These are phyloP conservation scores for Henckelia pumila DNA, from an alignment of 257 asterid species.

Conservation along the genomic window DNA sequence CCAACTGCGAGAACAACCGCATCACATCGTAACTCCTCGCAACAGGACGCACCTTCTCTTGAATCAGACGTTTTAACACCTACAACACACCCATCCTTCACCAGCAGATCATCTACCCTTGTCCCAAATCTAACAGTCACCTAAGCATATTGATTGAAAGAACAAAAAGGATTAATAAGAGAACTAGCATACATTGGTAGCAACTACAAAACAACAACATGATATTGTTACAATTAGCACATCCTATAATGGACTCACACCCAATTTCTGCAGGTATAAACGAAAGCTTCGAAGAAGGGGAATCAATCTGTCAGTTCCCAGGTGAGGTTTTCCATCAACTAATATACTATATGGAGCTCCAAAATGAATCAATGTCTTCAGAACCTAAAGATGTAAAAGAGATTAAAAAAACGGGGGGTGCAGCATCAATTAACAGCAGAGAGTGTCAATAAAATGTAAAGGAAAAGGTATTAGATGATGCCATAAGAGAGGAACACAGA, in stretches of 20 bases:
- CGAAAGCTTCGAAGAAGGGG: slow-evolving; percentile 81
- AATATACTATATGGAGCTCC: slow-evolving; percentile 90
- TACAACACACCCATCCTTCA: slow-evolving; percentile 51
- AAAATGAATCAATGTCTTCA: slow-evolving; percentile 77
- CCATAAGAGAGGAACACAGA: slow-evolving; percentile 36
- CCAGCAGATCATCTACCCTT: slow-evolving; percentile 83
- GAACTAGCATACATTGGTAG: slow-evolving; percentile 12
- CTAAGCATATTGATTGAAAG: slow-evolving; percentile 39
- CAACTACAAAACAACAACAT: slow-evolving; percentile 4
- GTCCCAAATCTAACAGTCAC: slow-evolving; percentile 77
- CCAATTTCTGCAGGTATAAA: slow-evolving; percentile 68
- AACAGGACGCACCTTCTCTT: slow-evolving; percentile 28
- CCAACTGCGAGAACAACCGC: slow-evolving; percentile 96
- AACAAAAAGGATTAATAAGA: slow-evolving; percentile 16
- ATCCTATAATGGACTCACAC: slow-evolving; percentile 55
- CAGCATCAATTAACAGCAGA: slow-evolving; percentile 17
- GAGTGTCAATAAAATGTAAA: slow-evolving; percentile 11
- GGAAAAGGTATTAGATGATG: slow-evolving; percentile 15
- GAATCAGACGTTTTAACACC: slow-evolving; percentile 82
- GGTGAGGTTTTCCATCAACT: slow-evolving; percentile 94
- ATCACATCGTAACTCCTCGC: slow-evolving; percentile 59
- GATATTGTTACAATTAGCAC: slow-evolving; percentile 22
- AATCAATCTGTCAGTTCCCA: slow-evolving; percentile 89
- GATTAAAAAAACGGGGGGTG: slow-evolving; percentile 4
- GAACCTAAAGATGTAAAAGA: slow-evolving; percentile 53